phyloP scores from a whole-genome alignment of 176 grass and related monocot species.

The Eremochloa ophiuroides region DNA sequence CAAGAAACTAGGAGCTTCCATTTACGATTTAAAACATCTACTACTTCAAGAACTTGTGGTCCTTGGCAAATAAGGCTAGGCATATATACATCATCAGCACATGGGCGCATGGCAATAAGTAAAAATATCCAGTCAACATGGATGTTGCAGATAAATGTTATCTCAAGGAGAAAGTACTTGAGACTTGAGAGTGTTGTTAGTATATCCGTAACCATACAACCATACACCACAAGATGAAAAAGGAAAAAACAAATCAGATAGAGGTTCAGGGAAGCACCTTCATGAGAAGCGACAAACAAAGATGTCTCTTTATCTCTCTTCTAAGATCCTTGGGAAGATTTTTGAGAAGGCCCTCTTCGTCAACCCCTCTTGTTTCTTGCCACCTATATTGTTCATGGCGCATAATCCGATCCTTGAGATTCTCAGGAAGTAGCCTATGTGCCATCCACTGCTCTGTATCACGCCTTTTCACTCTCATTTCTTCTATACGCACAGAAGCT shows the following conservation, averaged over 20 bases:
- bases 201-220: too few species aligned
- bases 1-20: not conserved
- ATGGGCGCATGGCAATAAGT: not conserved
- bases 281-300: conserved; percentile 84
- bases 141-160: not conserved
- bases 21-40: not conserved
- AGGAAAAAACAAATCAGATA: too few species aligned
- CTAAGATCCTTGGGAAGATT: conserved; percentile 95
- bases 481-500: conserved; percentile 62
- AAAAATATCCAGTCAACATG: not conserved
- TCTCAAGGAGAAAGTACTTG: too few species aligned
- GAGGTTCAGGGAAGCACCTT: too few species aligned
- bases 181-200: too few species aligned
- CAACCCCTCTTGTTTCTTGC: conserved; percentile 94
- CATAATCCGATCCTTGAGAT: conserved; percentile 68
- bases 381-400: conserved; percentile 86
- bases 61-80: not conserved
- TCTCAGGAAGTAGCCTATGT: conserved; percentile 69
- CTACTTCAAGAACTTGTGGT: not conserved
- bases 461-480: conserved; percentile 77
- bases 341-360: conserved; percentile 77
- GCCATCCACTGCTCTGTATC: conserved; percentile 89
- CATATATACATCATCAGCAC: not conserved
- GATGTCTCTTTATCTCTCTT: conserved; percentile 77
- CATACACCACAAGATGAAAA: too few species aligned